Evolutionary conservation across 345 rosid species (phyloP).

Genomic region (Theobroma cacao): DNA sequence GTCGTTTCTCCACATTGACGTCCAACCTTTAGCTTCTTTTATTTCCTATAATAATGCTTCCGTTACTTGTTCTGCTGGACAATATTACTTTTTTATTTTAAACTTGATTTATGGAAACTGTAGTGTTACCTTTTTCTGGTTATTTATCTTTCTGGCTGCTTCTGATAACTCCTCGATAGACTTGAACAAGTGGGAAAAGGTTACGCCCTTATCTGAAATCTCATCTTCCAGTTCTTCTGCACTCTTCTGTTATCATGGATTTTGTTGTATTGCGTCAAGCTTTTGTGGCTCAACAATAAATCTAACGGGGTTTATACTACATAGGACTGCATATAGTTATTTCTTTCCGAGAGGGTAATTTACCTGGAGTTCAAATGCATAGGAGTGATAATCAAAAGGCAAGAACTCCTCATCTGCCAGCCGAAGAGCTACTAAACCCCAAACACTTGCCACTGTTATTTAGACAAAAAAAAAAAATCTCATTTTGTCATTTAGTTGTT

Average conservation of each 20-base stretch:
- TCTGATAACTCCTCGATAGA: slow-evolving; percentile 50
- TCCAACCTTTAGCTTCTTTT: slow-evolving; percentile 35
- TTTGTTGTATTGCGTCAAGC: slow-evolving; percentile 8
- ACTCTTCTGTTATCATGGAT: slow-evolving; percentile 36
- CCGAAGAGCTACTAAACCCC: slow-evolving; percentile 74
- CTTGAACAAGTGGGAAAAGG: slow-evolving; percentile 47
- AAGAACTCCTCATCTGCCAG: slow-evolving; percentile 76
- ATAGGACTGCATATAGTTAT: neutral
- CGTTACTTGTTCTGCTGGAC: neutral
- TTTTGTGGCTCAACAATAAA: neutral
- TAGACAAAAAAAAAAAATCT: neutral
- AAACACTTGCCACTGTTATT: slow-evolving; percentile 55
- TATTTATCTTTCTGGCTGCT: slow-evolving; percentile 49
- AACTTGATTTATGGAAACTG: slow-evolving; percentile 8
- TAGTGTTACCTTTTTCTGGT: slow-evolving; percentile 48
- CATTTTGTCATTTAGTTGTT: neutral
- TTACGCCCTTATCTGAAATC: slow-evolving; percentile 36
- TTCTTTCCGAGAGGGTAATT: slow-evolving; percentile 2
- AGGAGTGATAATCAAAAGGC: slow-evolving; percentile 66
- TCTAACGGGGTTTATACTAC: neutral
- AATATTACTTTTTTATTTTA: neutral
- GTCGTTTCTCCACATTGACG: slow-evolving; percentile 32
- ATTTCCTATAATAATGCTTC: slow-evolving; percentile 31
- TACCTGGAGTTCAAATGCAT: slow-evolving; percentile 74
- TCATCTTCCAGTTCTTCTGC: slow-evolving; percentile 51